phyloP scores from a whole-genome alignment of 1,139 yeast species.

The Spathaspora sp. region DNA sequence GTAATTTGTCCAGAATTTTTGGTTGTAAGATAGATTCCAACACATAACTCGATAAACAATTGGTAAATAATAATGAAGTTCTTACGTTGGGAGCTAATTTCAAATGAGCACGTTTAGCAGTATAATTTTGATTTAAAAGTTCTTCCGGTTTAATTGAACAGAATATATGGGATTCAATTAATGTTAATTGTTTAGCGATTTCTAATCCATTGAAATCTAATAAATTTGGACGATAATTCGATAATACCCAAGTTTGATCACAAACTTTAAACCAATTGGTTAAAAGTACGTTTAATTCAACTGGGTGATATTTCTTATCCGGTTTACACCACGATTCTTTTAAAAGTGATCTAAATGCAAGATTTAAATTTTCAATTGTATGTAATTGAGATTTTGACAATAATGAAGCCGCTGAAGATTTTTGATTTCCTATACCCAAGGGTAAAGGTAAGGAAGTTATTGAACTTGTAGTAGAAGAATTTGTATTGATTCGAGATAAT shows the following conservation, averaged over 20 bases:
- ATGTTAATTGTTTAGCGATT: slow-evolving; percentile 80
- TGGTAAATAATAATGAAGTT: slow-evolving; percentile 69
- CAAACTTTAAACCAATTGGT: slow-evolving; percentile 41
- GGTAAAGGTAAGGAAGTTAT: slow-evolving; percentile 45
- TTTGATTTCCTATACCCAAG: slow-evolving; percentile 42
- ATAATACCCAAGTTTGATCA: slow-evolving; percentile 48
- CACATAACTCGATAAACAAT: slow-evolving; percentile 78
- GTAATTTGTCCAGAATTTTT: slow-evolving; percentile 44
- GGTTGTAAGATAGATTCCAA: slow-evolving; percentile 73
- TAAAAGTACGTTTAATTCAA: slow-evolving; percentile 28
- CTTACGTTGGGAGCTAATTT: slow-evolving; percentile 74
- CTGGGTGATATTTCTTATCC: slow-evolving; percentile 26
- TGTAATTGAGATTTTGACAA: slow-evolving; percentile 38
- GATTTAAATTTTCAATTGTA: slow-evolving; percentile 45
- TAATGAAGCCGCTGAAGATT: slow-evolving; percentile 37
- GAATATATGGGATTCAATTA: slow-evolving; percentile 74
- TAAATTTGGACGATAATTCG: slow-evolving; percentile 51
- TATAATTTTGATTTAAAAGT: slow-evolving; percentile 69
- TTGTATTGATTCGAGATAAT: slow-evolving; percentile 46
- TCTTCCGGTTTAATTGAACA: slow-evolving; percentile 70
- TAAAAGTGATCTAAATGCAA: slow-evolving; percentile 51
- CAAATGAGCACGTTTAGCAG: slow-evolving; percentile 60
- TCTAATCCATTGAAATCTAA: slow-evolving; percentile 77
- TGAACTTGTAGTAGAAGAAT: slow-evolving; percentile 39
- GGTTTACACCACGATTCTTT: slow-evolving; percentile 51